Percentiles rank a stretch among this genome's conserved stretches.
These are phyloP conservation scores for Stellera chamaejasme DNA, from an alignment of 345 rosid genomes.

Conservation along the genomic window DNA sequence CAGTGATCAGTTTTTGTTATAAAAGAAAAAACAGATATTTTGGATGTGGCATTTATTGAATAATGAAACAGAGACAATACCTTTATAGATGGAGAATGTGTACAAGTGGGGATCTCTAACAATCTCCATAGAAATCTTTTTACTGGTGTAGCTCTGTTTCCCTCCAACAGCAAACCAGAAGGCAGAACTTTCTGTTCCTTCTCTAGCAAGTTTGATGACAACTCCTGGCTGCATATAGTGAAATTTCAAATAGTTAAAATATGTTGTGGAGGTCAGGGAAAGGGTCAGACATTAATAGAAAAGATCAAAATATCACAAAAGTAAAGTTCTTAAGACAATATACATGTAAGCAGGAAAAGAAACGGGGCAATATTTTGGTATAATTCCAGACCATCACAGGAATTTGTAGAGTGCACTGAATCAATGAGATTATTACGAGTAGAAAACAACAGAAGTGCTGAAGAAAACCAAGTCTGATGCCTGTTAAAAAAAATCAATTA, in stretches of 20 bases:
- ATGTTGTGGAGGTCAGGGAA: not conserved
- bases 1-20: constrained; percentile 17
- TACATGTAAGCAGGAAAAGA: too few relatives aligned
- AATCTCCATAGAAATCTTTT: constrained; percentile 47
- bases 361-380: too few relatives aligned
- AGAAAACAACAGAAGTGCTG: too few relatives aligned
- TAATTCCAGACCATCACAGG: not conserved
- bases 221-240: constrained; percentile 56
- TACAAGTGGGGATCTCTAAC: constrained; percentile 80
- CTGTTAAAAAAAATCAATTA: too few relatives aligned
- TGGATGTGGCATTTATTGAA: constrained; percentile 1
- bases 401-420: not conserved
- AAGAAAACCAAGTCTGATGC: too few relatives aligned
- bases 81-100: constrained; percentile 50
- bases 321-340: too few relatives aligned
- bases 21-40: not conserved
- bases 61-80: constrained; percentile 23
- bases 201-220: constrained; percentile 72
- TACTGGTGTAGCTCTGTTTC: constrained; percentile 72
- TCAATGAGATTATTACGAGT: too few relatives aligned
- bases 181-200: constrained; percentile 87
- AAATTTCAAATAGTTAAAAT: constrained; percentile 11
- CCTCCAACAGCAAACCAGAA: constrained; percentile 96
- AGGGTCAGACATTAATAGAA: too few relatives aligned
- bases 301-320: too few relatives aligned